A percentile compares a stretch with the other conserved stretches of the same genome.
phyloP scores from a whole-genome alignment of 2,329 filamentous ascomycete species.

The Kalmusia sp. region DNA sequence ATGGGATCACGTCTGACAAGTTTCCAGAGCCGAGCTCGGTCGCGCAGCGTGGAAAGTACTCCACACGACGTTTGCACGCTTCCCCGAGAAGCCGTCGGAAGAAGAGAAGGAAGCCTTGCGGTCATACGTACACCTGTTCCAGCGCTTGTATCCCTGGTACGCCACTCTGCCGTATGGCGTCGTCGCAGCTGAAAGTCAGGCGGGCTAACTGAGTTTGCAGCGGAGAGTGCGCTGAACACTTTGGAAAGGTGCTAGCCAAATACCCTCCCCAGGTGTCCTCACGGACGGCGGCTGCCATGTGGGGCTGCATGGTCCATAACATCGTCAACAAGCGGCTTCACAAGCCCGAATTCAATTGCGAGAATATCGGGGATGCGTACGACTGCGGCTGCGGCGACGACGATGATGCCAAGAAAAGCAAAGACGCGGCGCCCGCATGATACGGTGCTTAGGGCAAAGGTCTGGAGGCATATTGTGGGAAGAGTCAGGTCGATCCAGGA shows the following conservation, averaged over 20 bases:
- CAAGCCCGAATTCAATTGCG: slow-evolving; percentile 69
- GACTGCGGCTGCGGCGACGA: slow-evolving; percentile 70
- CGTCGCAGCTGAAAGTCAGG: slow-evolving; percentile 23
- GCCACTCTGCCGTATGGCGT: slow-evolving; percentile 24
- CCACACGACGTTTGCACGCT: slow-evolving; percentile 71
- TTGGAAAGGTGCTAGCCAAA: slow-evolving; percentile 65
- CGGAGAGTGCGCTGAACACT: slow-evolving; percentile 71
- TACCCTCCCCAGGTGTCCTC: slow-evolving; percentile 71
- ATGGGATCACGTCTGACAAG: slow-evolving; percentile 27
- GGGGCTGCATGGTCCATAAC: slow-evolving; percentile 72
- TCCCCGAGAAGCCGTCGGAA: slow-evolving; percentile 66
- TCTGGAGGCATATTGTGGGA: not conserved
- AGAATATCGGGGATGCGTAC: slow-evolving; percentile 70
- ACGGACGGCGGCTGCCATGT: slow-evolving; percentile 67
- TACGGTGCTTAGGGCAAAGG: not conserved
- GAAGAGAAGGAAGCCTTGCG: slow-evolving; percentile 67
- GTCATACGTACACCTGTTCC: slow-evolving; percentile 69
- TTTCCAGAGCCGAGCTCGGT: slow-evolving; percentile 65
- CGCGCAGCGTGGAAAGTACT: slow-evolving; percentile 71
- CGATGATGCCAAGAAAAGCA: slow-evolving; percentile 51
- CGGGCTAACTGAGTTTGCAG: slow-evolving; percentile 46
- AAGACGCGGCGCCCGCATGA: slow-evolving; percentile 16
- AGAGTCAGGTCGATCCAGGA: not conserved
- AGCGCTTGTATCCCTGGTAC: slow-evolving; percentile 69
- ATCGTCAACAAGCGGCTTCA: slow-evolving; percentile 68